Evolutionary conservation across 2,329 filamentous ascomycete species (phyloP), one percentile per base, ranked within the genome.

Genomic region (Endothia cerciana): DNA sequence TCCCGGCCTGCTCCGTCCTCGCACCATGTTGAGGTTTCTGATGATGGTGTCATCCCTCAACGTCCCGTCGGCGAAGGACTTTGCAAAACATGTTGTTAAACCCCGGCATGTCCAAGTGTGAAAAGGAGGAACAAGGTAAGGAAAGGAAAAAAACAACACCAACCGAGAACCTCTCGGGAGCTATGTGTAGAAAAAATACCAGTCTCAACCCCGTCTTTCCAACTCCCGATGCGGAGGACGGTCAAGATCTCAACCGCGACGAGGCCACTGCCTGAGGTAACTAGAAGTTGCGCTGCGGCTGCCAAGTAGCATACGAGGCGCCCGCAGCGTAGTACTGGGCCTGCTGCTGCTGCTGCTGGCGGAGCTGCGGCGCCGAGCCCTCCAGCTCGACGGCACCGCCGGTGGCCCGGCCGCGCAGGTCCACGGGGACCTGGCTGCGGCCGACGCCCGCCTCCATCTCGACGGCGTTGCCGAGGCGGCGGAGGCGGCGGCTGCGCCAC

Each of bases 371-470:
- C 15, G 17, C 17, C 30, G 51, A n/a, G 28, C 7, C 51, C 30
- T 55, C 51, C 28, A 55, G 51, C 17, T 36, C 51, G 2, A 55
- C 28, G 28, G 28, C 51, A 5, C 17, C 51, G 2, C 19, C 51
- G n/a, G 11, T 8, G 4, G 11, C 4, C 1, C 25, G 47, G 15
- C 47, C 47, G 15, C 47, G 47, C 47, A 17, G 11, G 55, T 19
- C 36, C 25, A 41, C 38, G 17, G 56, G 56, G 22, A 43, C 40
- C 56, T 59, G 56, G 56, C 38, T 59, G 22, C 25, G 40, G 4
- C 56, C 36, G 5, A 59, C 56, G 1, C 55, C 40, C 1, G 38
- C 38, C n/a, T 59, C n/a, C 38, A 59, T 28, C 25, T 59, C 56
- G 8, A 30, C 6, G 56, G 25, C 22, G 11, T 17, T 7, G 30